Percentiles rank a stretch among this genome's conserved stretches.
Evolutionary conservation across 129 eudicot species (phyloP).

Genomic region (Deinandra increscens): DNA sequence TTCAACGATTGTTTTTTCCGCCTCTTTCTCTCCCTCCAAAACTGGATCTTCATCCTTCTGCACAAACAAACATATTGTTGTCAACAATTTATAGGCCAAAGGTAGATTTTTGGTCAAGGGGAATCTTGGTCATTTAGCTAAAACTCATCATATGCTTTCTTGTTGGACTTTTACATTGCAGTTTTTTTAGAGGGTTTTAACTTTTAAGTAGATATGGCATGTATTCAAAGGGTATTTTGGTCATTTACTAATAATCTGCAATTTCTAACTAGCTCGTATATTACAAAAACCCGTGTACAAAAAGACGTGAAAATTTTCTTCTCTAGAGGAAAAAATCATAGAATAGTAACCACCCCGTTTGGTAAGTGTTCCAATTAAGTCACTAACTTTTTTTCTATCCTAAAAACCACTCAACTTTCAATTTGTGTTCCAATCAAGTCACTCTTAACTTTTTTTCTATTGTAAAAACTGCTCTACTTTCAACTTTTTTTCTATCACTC

Average conservation of each 20-base stretch:
- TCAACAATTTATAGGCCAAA: neutral
- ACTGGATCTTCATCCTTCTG: conserved; percentile 79
- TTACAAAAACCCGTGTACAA: neutral
- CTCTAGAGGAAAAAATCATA: no score
- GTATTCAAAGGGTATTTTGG: no score
- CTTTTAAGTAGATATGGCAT: neutral
- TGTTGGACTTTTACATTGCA: neutral
- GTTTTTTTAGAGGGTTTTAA: neutral
- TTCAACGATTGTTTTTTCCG: conserved; percentile 93
- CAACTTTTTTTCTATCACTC: no score
- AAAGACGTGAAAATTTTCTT: no score
- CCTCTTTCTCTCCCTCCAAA: conserved; percentile 91
- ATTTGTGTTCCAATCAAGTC: no score
- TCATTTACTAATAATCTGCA: no score
- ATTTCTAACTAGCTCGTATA: neutral
- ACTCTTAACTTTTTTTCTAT: no score
- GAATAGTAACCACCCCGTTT: no score
- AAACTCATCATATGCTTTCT: neutral
- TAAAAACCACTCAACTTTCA: no score
- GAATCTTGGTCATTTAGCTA: conserved; percentile 20
- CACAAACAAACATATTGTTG: conserved; percentile 5
- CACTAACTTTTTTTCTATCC: no score
- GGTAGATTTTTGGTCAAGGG: conserved; percentile 7
- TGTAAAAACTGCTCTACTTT: no score
- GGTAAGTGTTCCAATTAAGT: no score